Base-by-base conservation (phyloP, 306 rosid genomes). In the Neltuma alba region DNA sequence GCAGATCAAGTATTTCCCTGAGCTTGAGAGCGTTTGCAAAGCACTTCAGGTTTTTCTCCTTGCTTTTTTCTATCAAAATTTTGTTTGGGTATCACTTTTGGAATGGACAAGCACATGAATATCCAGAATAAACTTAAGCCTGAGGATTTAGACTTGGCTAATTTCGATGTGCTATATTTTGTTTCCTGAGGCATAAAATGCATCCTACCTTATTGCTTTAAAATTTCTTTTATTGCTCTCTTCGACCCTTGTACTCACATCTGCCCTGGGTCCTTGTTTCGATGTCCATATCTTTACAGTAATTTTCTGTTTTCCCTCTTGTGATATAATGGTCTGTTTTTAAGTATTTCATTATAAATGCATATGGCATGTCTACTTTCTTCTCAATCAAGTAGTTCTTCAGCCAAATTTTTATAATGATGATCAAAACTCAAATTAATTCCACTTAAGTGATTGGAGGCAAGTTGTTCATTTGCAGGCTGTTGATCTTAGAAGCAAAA, bases 31-130 rank as follows among this genome's bases (percentile, higher is more conserved):
- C 75, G 88, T 96, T 79, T 88, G 98, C 91, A 86, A 87, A 84
- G 99, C 97, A 25, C 98, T 95, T n/a, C 92, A 95, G 99, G 99
- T 95, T 73, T 52, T 86, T 73, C 83, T 74, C 77, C 64, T 42
- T 63, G 7, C 73, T 52, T 75, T n/a, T 70, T 79, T 48, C 63
- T 64, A 45, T 78, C 23, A 42, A 42, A 41, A 68, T 79, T 83
- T 27, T 79, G 3, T 38, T 75, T 42, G 37, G 10, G 36, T 28
- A 21, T 21, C 70, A 16, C 20, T 34, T 64, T 64, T 64, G 23
- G 44, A 34, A 64, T 34, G 44, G 70, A 34, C 14, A 33, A 64
- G 42, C 12, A 20, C 14, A 18, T 64, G 44, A 64, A 64, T 34
- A 20, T 64, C 25, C 70, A 20, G 11, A 34, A 28, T 31, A 63